These are phyloP conservation scores for Tephrocybe rancida DNA, from an alignment of 768 basidiomycete genomes.

Conservation along the genomic window DNA sequence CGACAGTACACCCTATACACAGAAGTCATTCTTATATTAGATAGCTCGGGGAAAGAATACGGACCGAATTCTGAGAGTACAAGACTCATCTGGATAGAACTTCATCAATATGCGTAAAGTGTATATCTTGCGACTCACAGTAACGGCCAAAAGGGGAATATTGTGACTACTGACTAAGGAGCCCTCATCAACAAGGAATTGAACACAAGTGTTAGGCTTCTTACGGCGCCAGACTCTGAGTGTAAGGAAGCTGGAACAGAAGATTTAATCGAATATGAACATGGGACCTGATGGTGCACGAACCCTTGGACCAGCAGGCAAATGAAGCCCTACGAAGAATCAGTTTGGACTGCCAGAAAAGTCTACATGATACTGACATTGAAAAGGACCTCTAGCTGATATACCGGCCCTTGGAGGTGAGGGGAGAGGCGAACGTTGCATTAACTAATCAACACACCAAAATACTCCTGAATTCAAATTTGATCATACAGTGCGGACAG, in stretches of 20 bases:
- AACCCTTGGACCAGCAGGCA: slow-evolving; percentile 60
- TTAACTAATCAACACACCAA: slow-evolving; percentile 33
- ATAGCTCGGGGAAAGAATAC: slow-evolving; percentile 10
- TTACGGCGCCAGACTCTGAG: slow-evolving; percentile 47
- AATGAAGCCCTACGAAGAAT: slow-evolving; percentile 44
- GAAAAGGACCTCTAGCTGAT: slow-evolving; percentile 57
- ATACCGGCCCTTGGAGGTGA: not conserved
- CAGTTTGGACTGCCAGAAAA: not conserved
- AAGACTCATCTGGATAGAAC: slow-evolving; percentile 34
- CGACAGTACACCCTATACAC: slow-evolving; percentile 39
- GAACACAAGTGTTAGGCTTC: slow-evolving; percentile 12
- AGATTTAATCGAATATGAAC: not conserved
- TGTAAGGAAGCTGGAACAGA: slow-evolving; percentile 37
- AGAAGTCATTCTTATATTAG: not conserved
- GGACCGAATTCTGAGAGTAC: slow-evolving; percentile 55
- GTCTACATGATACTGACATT: slow-evolving; percentile 38
- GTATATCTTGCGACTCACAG: slow-evolving; percentile 33
- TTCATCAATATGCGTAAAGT: not conserved
- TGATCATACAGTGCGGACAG: not conserved
- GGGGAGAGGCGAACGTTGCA: not conserved
- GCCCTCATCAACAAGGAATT: not conserved
- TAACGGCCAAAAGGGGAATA: slow-evolving; percentile 38
- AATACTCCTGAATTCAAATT: slow-evolving; percentile 43
- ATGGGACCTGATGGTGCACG: not conserved
- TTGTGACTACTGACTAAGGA: slow-evolving; percentile 53